Conservation (phyloP, 345 rosid genomes). For the Dimocarpus longan region DNA sequence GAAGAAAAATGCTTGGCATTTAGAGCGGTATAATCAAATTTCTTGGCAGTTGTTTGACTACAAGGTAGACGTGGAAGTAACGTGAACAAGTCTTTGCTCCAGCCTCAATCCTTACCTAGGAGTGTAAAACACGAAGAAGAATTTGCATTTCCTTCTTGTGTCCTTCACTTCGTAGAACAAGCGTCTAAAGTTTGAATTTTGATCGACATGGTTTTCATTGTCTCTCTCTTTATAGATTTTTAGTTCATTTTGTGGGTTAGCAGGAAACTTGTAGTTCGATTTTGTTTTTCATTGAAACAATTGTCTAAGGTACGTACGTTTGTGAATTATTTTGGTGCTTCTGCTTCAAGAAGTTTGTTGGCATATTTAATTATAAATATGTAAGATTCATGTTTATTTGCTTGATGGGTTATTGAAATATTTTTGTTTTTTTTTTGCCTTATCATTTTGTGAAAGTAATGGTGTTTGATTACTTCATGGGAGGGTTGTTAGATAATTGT, state of each 20-base stretch:
- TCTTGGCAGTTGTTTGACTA: slow-evolving; percentile 12
- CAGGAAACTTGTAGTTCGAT: no score
- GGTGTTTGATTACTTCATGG: not conserved
- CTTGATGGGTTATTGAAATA: slow-evolving; percentile 20
- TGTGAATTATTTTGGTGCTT: not conserved
- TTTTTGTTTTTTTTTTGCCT: not conserved
- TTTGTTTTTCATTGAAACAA: no score
- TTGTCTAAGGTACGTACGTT: no score
- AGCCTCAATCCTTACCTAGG: slow-evolving; percentile 18
- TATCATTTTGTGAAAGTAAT: slow-evolving; percentile 5
- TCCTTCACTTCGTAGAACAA: no score
- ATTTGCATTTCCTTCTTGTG: not conserved
- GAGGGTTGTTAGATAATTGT: slow-evolving; percentile 3
- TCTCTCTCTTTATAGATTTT: no score
- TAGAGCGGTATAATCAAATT: not conserved
- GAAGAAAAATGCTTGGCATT: no score
- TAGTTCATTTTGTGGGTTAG: no score
- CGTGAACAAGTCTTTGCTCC: slow-evolving; percentile 1
- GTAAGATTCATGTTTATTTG: not conserved
- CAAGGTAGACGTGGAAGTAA: slow-evolving; percentile 39
- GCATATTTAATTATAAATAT: not conserved
- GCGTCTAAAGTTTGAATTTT: no score
- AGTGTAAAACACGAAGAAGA: not conserved
- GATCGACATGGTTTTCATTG: no score
- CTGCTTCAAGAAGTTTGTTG: not conserved